Evolutionary conservation across 2,329 filamentous ascomycete genomes (phyloP).

Genomic region (Macrophomina tecta): DNA sequence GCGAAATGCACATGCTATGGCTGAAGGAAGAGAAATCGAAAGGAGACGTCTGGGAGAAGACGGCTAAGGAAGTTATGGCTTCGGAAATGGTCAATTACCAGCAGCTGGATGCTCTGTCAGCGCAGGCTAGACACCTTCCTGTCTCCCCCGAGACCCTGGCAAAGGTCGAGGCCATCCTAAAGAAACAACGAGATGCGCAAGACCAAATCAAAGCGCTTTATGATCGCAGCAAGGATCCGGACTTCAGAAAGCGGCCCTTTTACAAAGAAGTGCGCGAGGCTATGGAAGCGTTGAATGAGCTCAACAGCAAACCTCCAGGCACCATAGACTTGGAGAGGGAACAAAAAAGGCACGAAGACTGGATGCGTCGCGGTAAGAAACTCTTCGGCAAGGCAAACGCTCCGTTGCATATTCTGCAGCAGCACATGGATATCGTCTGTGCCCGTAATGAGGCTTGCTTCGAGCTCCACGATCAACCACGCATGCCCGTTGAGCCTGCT

Average conservation of each 20-base stretch:
- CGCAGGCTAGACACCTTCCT: constrained; percentile 79
- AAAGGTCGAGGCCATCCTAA: constrained; percentile 87
- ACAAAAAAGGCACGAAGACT: constrained; percentile 94
- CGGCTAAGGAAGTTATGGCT: constrained; percentile 90
- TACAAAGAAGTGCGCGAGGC: constrained; percentile 91
- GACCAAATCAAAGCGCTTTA: constrained; percentile 84
- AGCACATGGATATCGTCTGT: constrained; percentile 91
- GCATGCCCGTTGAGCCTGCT: constrained; percentile 88
- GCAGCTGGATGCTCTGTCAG: constrained; percentile 88
- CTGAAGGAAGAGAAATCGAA: constrained; percentile 77
- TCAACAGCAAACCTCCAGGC: constrained; percentile 90
- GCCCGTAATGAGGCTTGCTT: constrained; percentile 92
- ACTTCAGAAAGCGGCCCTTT: constrained; percentile 79
- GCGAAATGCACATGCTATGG: constrained; percentile 78
- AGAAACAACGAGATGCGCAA: constrained; percentile 94
- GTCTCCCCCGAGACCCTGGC: constrained; percentile 82
- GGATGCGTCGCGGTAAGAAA: constrained; percentile 98
- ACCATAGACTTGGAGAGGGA: constrained; percentile 94
- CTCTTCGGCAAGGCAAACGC: constrained; percentile 98
- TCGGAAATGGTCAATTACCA: constrained; percentile 92
- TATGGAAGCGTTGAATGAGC: constrained; percentile 82
- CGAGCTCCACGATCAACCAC: constrained; percentile 84
- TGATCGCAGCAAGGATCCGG: constrained; percentile 74
- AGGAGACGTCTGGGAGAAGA: constrained; percentile 88
- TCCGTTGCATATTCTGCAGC: constrained; percentile 91